Base-by-base conservation (phyloP, 805 yeast species). In the Saturnispora hagleri region DNA sequence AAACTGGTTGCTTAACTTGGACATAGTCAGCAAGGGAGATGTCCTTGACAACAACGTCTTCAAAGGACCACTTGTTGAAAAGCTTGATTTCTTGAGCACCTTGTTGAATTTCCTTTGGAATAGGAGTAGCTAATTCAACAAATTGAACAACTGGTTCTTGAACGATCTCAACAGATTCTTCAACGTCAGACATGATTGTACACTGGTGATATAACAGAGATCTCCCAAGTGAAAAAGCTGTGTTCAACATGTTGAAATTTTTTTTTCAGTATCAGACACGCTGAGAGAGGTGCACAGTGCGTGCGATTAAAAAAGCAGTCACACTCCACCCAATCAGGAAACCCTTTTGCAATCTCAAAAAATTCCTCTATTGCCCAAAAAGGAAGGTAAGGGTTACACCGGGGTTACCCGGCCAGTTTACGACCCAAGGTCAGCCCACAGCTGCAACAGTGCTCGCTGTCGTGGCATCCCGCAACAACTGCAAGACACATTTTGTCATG, bases 61-160 rank as follows among this genome's bases (percentile, higher is more conserved):
- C 95, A 73, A 87, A 95, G 63, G 97, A 84, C 99, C 99, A 93
- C 80, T 91, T 93, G 96, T 93, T 93, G 91, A 93, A 93, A 71
- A 93, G 84, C 80, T 89, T 91, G 76, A 93, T 85, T 79, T 89
- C 95, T 73, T 82, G 84, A 74, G 91, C 89, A 76, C 96, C 97
- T 73, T 83, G 86, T 79, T 88, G 95, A 71, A 93, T 89, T 51
- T 89, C 97, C 73, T 84, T 89, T 77, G 99, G 98, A 73, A 93
- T 89, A 69, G 91, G 80, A 67, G 98, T 90, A 73, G 96, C 96
- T 74, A 88, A 82, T 71, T 82, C 87, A 69, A 82, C 87, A 62
- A 80, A 77, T 75, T 82, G 82, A 69, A 85, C 79, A 65, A 76
- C 82, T 73, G 85, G 86, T 79, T 88, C 95, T 73, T 86, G 84